phyloP scores from a whole-genome alignment of 2,329 filamentous ascomycete genomes.

The Penicillium sp. region DNA sequence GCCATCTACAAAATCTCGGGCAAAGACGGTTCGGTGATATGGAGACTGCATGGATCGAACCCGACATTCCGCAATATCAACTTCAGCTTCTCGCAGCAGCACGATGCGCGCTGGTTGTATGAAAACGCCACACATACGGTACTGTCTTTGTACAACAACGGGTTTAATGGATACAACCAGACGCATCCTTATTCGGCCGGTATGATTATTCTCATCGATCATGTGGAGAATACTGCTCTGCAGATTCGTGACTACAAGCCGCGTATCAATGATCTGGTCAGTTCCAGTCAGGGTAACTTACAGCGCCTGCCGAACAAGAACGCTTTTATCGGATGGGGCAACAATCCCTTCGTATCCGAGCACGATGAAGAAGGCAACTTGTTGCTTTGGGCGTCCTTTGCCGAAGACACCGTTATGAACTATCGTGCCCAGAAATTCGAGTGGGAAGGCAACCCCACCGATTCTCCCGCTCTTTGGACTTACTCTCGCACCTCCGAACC shows the following conservation, averaged over 20 bases:
- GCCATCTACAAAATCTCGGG: conserved; percentile 44
- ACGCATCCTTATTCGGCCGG: conserved; percentile 40
- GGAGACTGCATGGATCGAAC: conserved; percentile 38
- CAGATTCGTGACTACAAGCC: conserved; percentile 32
- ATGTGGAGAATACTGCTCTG: conserved; percentile 34
- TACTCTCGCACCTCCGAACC: conserved; percentile 32
- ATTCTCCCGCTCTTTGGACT: conserved; percentile 42
- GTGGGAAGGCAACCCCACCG: conserved; percentile 42
- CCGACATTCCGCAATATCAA: conserved; percentile 39
- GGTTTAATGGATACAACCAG: conserved; percentile 40
- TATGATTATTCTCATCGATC: conserved; percentile 41
- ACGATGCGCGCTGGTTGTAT: conserved; percentile 41
- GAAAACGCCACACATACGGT: conserved; percentile 41
- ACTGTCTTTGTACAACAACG: conserved; percentile 44
- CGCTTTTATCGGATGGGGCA: conserved; percentile 44
- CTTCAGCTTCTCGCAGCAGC: conserved; percentile 45
- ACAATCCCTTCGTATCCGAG: conserved; percentile 41
- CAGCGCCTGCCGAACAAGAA: conserved; percentile 40
- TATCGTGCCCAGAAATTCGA: conserved; percentile 44
- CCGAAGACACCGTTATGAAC: conserved; percentile 38
- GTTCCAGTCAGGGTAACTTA: conserved; percentile 41
- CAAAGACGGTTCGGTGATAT: conserved; percentile 38
- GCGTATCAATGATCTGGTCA: conserved; percentile 27
- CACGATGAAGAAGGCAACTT: conserved; percentile 38
- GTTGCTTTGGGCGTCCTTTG: conserved; percentile 39